These are phyloP conservation scores for Fagus sylvatica DNA, from an alignment of 306 rosid species.

Conservation along the genomic window DNA sequence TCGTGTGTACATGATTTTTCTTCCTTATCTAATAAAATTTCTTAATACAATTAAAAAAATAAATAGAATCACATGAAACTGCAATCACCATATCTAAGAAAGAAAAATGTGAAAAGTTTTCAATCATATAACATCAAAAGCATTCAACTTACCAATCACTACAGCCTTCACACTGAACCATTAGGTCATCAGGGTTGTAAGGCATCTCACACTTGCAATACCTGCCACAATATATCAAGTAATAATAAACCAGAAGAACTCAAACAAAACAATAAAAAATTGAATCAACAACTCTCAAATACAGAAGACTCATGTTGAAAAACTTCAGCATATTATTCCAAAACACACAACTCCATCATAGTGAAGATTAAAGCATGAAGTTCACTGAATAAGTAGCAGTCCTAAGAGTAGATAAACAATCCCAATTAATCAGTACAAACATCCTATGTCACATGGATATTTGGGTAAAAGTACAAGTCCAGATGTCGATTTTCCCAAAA, in stretches of 20 bases:
- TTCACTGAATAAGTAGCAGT: neutral
- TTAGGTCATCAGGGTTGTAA: conserved; percentile 93
- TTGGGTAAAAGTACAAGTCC: neutral
- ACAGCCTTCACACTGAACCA: conserved; percentile 98
- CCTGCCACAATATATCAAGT: conserved; percentile 55
- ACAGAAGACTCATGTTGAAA: neutral
- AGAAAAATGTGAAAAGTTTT: neutral
- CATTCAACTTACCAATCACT: conserved; percentile 75
- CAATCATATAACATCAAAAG: conserved; percentile 11
- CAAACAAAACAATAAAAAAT: conserved; percentile 6
- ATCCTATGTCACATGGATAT: neutral
- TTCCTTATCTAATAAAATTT: neutral
- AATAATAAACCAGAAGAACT: conserved; percentile 22
- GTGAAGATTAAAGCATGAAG: neutral
- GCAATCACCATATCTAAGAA: neutral
- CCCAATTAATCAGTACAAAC: neutral
- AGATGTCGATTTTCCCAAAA: neutral
- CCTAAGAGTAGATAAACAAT: neutral
- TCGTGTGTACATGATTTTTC: neutral
- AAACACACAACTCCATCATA: neutral
- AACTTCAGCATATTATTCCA: neutral
- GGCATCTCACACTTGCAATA: conserved; percentile 99
- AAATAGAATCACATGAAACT: neutral
- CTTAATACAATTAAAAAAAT: neutral
- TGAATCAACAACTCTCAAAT: neutral